These are phyloP conservation scores for Melampsora larici-populina DNA, from an alignment of 1,284 basidiomycete genomes.

Conservation along the genomic window DNA sequence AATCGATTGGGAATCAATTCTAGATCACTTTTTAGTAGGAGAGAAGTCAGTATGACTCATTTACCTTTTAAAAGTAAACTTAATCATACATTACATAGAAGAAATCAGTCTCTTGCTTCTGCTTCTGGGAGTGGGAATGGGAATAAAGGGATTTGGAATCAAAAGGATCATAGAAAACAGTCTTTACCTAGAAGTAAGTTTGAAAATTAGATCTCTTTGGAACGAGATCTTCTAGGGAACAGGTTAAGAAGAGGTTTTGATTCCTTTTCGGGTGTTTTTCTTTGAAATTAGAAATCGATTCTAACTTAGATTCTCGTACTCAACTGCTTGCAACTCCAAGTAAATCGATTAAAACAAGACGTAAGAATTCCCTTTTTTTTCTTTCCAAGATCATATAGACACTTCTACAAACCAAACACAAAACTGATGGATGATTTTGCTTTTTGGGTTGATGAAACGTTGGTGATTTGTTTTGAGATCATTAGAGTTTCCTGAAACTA, in stretches of 20 bases:
- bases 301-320: not conserved
- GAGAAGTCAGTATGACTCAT: slow-evolving; percentile 19
- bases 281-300: too few species aligned
- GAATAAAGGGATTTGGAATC: not conserved
- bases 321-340: slow-evolving; percentile 14
- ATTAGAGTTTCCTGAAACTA: not conserved
- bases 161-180: slow-evolving; percentile 23
- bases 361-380: not conserved
- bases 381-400: too few species aligned
- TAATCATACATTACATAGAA: not conserved
- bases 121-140: too few species aligned
- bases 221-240: not conserved
- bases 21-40: not conserved
- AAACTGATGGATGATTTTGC: not conserved
- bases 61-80: not conserved
- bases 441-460: too few species aligned
- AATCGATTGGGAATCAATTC: not conserved
- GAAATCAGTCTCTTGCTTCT: too few species aligned
- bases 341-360: slow-evolving; percentile 6
- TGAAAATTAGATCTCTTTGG: not conserved
- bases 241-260: not conserved
- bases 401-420: too few species aligned
- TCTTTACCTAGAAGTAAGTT: slow-evolving; percentile 34
- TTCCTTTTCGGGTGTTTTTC: not conserved
- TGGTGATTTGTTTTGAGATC: too few species aligned